Evolutionary conservation across 202 grass and related monocot genomes (phyloP).

Genomic region (Brachypodium distachyon): DNA sequence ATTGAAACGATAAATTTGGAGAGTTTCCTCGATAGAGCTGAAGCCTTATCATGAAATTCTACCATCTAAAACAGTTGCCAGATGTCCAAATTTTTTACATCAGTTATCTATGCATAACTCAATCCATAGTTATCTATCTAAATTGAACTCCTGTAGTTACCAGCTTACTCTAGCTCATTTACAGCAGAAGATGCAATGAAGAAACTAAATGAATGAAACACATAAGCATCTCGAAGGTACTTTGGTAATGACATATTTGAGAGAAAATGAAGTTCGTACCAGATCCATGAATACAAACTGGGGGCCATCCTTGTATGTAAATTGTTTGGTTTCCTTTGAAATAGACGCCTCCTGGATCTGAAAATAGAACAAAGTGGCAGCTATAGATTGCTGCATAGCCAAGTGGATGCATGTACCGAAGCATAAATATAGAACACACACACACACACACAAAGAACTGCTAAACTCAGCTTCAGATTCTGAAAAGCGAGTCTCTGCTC

Average conservation of each 20-base stretch:
- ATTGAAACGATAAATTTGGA: neutral
- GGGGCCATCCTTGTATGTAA: slow-evolving; percentile 86
- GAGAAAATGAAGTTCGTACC: slow-evolving; percentile 26
- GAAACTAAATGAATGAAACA: neutral
- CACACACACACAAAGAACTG: neutral
- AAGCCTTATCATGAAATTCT: neutral
- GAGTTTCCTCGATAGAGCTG: neutral
- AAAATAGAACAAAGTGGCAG: neutral
- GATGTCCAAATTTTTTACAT: neutral
- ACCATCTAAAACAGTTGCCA: neutral
- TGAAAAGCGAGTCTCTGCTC: slow-evolving; percentile 5
- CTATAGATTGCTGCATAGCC: neutral
- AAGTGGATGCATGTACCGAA: too few relatives aligned
- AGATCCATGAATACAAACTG: slow-evolving; percentile 98
- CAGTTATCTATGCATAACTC: neutral
- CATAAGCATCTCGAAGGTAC: neutral
- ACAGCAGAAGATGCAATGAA: neutral
- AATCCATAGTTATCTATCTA: neutral
- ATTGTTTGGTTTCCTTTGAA: slow-evolving; percentile 89
- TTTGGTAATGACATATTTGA: neutral
- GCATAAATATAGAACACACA: neutral
- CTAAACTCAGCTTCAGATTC: neutral
- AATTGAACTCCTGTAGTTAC: neutral
- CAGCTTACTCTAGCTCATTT: neutral
- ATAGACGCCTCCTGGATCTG: slow-evolving; percentile 81